Base-by-base conservation (phyloP, 768 basidiomycete genomes). In the Suillus hirtellus region DNA sequence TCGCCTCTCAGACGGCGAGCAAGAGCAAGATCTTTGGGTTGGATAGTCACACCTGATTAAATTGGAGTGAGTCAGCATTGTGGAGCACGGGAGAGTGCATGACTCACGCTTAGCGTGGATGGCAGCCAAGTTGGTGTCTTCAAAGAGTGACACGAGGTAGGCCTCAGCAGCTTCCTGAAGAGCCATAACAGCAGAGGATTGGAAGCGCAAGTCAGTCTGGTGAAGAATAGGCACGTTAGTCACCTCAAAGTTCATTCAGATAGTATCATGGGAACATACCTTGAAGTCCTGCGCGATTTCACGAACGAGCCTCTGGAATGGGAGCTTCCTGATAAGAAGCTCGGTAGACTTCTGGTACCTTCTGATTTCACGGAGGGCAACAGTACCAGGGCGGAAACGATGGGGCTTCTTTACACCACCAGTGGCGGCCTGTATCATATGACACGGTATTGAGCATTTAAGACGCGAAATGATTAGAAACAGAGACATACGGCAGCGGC, bases 351-450 rank as follows among this genome's bases (percentile, higher is more conserved):
- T 97, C 80, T 98, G 95, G 85, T 98, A 97, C 78, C 95, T 86
- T 75, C 96, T 84, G 72, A 98, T 98, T 81, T 98, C 96, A 86
- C 96, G 95, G 68, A 99, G 94, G 69, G 96, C 96, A 83, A 99
- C 96, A 69, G 96, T 99, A 84, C 96, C 92, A 70, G 92, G 92
- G 74, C 92, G 87, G 89, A 96, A 98, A 76, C 96, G 85, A 79
- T 99, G 96, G 65, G 96, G 96, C 85, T 99, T 99, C 96, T 99
- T 99, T 72, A 97, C 95, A 88, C 95, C 95, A 80, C 95, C 95
- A 66, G 95, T 90, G 63, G 91, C 86, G 63, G 91, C 84, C 86
- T 88, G 61, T 46, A 2, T 17, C 3, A 65, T 1, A 27, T 53
- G 49, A 52, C 61, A 60, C 70, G 38, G 55, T 46, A 27, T 21